Evolutionary conservation across 805 yeast genomes (phyloP).

Genomic region (Wickerhamia fluorescens): DNA sequence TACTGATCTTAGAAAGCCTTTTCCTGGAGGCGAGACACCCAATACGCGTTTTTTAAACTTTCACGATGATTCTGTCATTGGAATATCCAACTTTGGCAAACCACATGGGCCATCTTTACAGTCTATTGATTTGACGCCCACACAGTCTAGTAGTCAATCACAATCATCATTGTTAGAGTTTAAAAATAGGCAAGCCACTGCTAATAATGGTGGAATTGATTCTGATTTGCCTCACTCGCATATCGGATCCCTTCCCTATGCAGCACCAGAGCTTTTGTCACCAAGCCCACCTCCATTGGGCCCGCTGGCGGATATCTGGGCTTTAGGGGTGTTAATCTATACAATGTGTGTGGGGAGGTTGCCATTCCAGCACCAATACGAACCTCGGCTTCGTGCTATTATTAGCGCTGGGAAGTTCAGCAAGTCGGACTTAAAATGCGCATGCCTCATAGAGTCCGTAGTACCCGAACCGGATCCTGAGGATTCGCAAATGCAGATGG

Average conservation of each 20-base stretch:
- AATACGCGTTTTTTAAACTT: constrained; percentile 15
- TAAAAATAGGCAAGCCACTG: constrained; percentile 1
- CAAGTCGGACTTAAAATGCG: constrained; percentile 33
- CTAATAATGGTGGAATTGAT: no score
- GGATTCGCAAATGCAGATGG: constrained; percentile 4
- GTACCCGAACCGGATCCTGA: constrained; percentile 9
- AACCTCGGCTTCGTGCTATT: constrained; percentile 68
- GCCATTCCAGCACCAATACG: constrained; percentile 81
- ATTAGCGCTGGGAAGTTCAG: constrained; percentile 64
- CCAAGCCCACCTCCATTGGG: constrained; percentile 58
- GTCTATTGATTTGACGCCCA: constrained; percentile 25
- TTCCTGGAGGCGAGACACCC: constrained; percentile 23
- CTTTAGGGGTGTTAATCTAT: constrained; percentile 72
- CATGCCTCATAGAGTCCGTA: constrained; percentile 29
- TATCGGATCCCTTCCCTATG: constrained; percentile 88
- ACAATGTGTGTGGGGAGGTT: constrained; percentile 67
- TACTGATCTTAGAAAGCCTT: constrained; percentile 28
- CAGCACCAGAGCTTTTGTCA: constrained; percentile 76
- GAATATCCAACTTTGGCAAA: constrained; percentile 18
- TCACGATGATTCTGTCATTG: constrained; percentile 26
- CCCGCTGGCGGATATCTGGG: constrained; percentile 82
- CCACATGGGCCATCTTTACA: constrained; percentile 29
- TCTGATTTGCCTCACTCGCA: constrained; percentile 53
- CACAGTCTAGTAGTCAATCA: constrained; percentile 9
- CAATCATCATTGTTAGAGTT: neutral